Percentiles rank a stretch among this genome's conserved stretches.
These are phyloP conservation scores for Populus hybrid DNA, from an alignment of 441 rosid genomes.

Conservation along the genomic window DNA sequence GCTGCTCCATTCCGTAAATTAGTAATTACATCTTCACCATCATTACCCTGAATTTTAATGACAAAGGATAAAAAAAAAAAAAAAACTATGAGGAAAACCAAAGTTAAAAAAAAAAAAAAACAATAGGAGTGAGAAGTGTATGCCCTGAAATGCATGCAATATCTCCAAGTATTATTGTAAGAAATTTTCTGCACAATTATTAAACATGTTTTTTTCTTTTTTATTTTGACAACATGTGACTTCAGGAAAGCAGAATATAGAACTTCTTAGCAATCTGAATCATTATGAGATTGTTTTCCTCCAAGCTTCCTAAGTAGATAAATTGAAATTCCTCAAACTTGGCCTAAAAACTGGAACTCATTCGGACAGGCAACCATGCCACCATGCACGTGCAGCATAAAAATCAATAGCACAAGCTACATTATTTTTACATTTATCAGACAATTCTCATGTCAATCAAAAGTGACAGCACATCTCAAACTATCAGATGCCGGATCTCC, in stretches of 20 bases:
- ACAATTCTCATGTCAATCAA: neutral
- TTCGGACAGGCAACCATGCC: neutral
- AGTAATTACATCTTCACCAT: slow-evolving; percentile 61
- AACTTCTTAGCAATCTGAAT: neutral
- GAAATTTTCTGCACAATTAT: neutral
- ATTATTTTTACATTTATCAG: neutral
- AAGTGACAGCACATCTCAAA: too few relatives aligned
- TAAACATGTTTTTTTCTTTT: neutral
- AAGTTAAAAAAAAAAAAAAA: neutral
- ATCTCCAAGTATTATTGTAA: neutral
- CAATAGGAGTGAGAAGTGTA: neutral
- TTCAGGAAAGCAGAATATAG: neutral
- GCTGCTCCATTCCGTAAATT: slow-evolving; percentile 73
- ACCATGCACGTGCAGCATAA: neutral
- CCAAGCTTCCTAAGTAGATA: neutral
- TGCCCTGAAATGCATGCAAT: neutral
- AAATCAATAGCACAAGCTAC: neutral
- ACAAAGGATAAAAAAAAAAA: neutral
- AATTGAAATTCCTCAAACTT: neutral
- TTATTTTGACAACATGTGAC: neutral
- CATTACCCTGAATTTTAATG: slow-evolving; percentile 45
- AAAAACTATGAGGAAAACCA: neutral
- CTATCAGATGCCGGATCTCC: neutral
- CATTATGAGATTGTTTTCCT: neutral
- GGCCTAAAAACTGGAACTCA: neutral